Evolutionary conservation across 371 early-diverging fungal genomes (phyloP), one percentile per base, ranked within the genome.

Genomic region (Smittium culicis): DNA sequence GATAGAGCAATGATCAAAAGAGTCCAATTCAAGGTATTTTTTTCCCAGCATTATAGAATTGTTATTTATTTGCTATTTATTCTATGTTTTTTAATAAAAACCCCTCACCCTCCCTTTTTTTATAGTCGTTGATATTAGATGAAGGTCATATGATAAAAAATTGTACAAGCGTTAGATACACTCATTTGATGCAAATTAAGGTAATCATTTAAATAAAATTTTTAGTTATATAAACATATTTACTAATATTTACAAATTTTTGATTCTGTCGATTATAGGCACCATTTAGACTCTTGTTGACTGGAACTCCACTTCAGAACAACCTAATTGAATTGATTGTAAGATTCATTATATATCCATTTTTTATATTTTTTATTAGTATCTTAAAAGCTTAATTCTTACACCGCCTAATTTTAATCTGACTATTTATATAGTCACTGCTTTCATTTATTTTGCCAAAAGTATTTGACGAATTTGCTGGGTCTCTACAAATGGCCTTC

Each of bases 91-190:
- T 20, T 20, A 11, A 11, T 11, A 11, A 11, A 45, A 45, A 11
- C 45, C 20, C 20, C 20, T 45, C 20, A 45, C 5, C 45, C 45
- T 45, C 20, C 20, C 45, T 45, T 45, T 45, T 45, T 20, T 45
- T 45, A 59, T 34, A 80, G 62, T 80, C 86, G 2, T 76, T 96
- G 70, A 88, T 98, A 35, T 72, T 98, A 45, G 98, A 98, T 74
- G 98, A 98, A 77, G 98, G 96, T 0, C 98, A 93, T 68, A 89
- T 92, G 91, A 81, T 93, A 66, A 93, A 89, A 77, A 88, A 88
- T 71, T 86, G 85, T 54, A 87, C 84, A 55, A 89, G 88, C 67
- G 78, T 81, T 20, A 80, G 96, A 20, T 94, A 94, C 79, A 83
- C 87, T 69, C 80, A 85, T 68, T 73, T 95, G 29, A 89, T 86